Evolutionary conservation across 1,284 basidiomycete species (phyloP).

Genomic region (Trichosporon asahii): DNA sequence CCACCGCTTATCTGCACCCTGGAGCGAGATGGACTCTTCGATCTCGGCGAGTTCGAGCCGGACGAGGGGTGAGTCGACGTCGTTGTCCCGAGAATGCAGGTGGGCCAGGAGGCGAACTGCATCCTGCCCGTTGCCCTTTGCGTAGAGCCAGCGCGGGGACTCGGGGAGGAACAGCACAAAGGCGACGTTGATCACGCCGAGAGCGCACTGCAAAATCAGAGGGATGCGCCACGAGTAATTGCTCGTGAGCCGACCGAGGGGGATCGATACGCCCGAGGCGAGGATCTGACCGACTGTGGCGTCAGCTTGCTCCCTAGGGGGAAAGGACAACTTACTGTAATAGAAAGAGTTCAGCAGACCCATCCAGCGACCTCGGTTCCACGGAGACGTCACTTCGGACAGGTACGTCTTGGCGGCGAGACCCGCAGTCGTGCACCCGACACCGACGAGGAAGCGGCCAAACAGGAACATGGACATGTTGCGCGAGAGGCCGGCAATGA

Average conservation of each 20-base stretch:
- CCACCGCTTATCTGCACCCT: constrained; percentile 48
- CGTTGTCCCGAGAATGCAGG: constrained; percentile 56
- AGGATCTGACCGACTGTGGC: constrained; percentile 56
- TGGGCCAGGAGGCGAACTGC: constrained; percentile 25
- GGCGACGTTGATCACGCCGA: constrained; percentile 55
- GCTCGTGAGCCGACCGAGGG: constrained; percentile 54
- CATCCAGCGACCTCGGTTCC: constrained; percentile 57
- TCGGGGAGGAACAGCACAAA: constrained; percentile 51
- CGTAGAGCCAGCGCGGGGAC: constrained; percentile 56
- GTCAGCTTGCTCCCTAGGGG: not conserved
- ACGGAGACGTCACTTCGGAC: constrained; percentile 57
- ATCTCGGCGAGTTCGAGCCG: constrained; percentile 59
- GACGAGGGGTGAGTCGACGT: constrained; percentile 57
- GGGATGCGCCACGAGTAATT: constrained; percentile 58
- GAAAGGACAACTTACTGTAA: constrained; percentile 41
- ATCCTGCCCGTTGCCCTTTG: constrained; percentile 24
- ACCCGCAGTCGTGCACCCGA: constrained; percentile 53
- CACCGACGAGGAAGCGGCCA: constrained; percentile 57
- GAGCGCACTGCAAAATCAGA: constrained; percentile 56
- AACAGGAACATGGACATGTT: constrained; percentile 55
- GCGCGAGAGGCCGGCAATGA: constrained; percentile 56
- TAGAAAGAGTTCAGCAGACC: constrained; percentile 55
- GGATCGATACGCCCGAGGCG: constrained; percentile 58
- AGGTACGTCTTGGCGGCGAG: constrained; percentile 57
- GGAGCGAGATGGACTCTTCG: constrained; percentile 54